Percentiles rank a stretch among this genome's conserved stretches.
These are phyloP conservation scores for Peltaster fructicola DNA, from an alignment of 2,329 filamentous ascomycete species.

Conservation along the genomic window DNA sequence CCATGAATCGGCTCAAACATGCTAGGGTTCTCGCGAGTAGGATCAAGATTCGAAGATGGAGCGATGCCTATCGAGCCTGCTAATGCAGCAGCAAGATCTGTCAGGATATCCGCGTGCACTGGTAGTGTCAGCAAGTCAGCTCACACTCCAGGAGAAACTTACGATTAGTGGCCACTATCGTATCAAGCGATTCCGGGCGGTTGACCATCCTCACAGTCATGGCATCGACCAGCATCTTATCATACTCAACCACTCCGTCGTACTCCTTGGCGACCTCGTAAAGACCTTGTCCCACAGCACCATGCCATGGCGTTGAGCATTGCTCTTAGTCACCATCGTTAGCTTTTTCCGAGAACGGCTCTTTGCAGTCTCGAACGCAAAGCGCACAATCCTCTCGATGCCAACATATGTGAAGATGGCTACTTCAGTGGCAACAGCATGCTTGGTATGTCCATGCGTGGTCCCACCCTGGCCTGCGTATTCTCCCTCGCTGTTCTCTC, in stretches of 20 bases:
- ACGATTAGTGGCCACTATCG: slow-evolving; percentile 32
- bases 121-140: slow-evolving; percentile 4
- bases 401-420: slow-evolving; percentile 29
- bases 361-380: slow-evolving; percentile 30
- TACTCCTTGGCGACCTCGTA: slow-evolving; percentile 29
- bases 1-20: slow-evolving; percentile 50
- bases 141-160: slow-evolving; percentile 17
- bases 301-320: slow-evolving; percentile 32
- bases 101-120: slow-evolving; percentile 30
- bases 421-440: slow-evolving; percentile 29
- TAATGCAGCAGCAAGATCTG: slow-evolving; percentile 51
- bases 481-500: slow-evolving; percentile 32
- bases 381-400: slow-evolving; percentile 30
- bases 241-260: slow-evolving; percentile 24
- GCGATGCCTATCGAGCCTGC: slow-evolving; percentile 57
- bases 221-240: slow-evolving; percentile 34
- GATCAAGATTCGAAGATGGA: slow-evolving; percentile 52
- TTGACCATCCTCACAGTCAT: slow-evolving; percentile 33
- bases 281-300: slow-evolving; percentile 32
- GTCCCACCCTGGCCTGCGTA: slow-evolving; percentile 30
- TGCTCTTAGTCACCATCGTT: slow-evolving; percentile 33
- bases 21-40: slow-evolving; percentile 39
- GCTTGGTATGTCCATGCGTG: slow-evolving; percentile 22
- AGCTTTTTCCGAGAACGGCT: slow-evolving; percentile 26
- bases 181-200: slow-evolving; percentile 27